Evolutionary conservation across 116 monocot genomes (phyloP), one percentile per base, ranked within the genome.

Genomic region (Trichopus zeylanicus): DNA sequence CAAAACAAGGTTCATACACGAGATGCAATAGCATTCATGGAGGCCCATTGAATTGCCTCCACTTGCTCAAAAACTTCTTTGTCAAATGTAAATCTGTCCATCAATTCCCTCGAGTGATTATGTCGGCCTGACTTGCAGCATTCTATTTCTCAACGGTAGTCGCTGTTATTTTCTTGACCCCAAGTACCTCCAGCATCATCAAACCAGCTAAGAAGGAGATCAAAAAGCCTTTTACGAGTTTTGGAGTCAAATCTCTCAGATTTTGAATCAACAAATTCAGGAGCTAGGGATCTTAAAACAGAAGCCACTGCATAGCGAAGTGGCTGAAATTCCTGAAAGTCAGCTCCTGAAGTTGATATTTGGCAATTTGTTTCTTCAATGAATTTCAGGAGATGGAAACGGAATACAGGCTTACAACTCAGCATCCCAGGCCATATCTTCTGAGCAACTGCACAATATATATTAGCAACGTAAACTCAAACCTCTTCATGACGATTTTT

Each of bases 371-470:
- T 78, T 70, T 91, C 97, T 31, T 98, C 97, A 71, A 91, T 82
- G 56, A 87, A 98, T 62, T 67, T 84, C 53, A 91, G 51, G 70
- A 77, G 84, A 57, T 98, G 91, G 11, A 79, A 51, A 47, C 87
- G 87, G 56, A 98, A 66, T 55, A 85, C 59, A 62, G 77, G 81
- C 60, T 82, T 91, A 7, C 82, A 79, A 24, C 67, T 71, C 57
- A 98, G 70, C 77, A 80, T 98, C 29, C 91, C 91, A 9, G 97
- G 97, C 97, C 97, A 98, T 48, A 98, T 72, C 60, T 91, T 98
- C 67, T 98, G 91, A 34, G 91, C 91, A 49, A 98, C 75, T 65
- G 72, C 78, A n/a, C 91, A 82, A 55, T 85, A 70, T 63, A 98
- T 69, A 64, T 98, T 98, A 42, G 97, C 87, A 66, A 87, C 75